These are phyloP conservation scores for Entophlyctis luteolus DNA, from an alignment of 192 early-diverging fungal genomes.

Conservation along the genomic window DNA sequence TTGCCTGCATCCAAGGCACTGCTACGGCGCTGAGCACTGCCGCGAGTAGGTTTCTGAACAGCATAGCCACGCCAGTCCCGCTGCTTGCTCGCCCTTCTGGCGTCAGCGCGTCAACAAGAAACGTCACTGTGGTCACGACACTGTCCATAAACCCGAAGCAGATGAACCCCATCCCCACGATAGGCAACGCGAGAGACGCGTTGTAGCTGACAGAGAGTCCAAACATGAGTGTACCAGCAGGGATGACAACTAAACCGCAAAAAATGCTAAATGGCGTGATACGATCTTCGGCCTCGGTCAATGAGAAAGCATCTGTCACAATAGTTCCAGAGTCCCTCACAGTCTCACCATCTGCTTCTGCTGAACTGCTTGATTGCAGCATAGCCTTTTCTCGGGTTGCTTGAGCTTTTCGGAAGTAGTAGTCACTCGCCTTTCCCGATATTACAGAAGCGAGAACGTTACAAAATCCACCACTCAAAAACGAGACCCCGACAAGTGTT, in stretches of 20 bases:
- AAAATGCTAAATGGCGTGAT: neutral
- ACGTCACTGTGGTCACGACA: neutral
- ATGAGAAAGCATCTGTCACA: neutral
- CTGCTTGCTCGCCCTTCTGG: neutral
- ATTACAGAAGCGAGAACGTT: neutral
- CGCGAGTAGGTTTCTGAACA: neutral
- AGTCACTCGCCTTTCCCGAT: neutral
- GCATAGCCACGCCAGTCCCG: neutral
- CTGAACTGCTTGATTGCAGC: neutral
- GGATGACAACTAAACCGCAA: neutral
- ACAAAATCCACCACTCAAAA: neutral
- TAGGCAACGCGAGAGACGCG: neutral
- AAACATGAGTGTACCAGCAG: neutral
- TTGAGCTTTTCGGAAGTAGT: neutral
- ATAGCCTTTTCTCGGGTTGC: neutral
- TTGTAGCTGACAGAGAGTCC: neutral
- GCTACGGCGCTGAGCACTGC: neutral
- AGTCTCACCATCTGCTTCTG: too few relatives aligned
- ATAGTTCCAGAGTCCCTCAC: neutral
- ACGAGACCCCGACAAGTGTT: neutral
- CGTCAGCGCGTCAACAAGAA: neutral
- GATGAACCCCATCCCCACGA: neutral
- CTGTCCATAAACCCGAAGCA: neutral
- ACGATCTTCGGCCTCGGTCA: neutral
- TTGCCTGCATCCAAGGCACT: neutral